Evolutionary conservation across 164 flowering plant species (phyloP).

Genomic region (Vitis rotundifolia): DNA sequence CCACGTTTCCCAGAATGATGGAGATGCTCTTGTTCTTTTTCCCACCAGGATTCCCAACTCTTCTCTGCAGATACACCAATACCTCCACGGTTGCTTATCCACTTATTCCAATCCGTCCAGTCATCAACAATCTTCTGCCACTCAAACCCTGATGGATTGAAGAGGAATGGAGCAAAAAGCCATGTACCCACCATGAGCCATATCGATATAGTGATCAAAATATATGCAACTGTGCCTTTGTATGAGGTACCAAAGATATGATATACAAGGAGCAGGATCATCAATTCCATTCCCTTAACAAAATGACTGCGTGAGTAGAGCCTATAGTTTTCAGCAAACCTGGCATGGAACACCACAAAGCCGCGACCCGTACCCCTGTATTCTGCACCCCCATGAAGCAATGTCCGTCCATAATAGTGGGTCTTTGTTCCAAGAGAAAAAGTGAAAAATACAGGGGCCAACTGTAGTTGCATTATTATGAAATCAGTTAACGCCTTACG

Average conservation of each 20-base stretch:
- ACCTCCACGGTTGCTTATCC: conserved; percentile 64
- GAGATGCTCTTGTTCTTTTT: conserved; percentile 60
- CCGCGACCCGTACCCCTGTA: conserved; percentile 68
- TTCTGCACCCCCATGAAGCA: conserved; percentile 69
- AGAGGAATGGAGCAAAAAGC: conserved; percentile 75
- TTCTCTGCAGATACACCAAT: conserved; percentile 63
- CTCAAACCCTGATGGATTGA: conserved; percentile 74
- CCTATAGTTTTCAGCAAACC: conserved; percentile 65
- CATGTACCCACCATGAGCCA: conserved; percentile 71
- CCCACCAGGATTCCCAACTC: conserved; percentile 85
- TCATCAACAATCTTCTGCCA: conserved; percentile 77
- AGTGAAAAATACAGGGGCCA: conserved; percentile 66
- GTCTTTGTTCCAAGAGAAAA: conserved; percentile 66
- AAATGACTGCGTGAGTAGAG: conserved; percentile 65
- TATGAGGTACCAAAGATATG: conserved; percentile 45
- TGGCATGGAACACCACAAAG: conserved; percentile 73
- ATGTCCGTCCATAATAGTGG: conserved; percentile 62
- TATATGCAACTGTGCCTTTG: conserved; percentile 35
- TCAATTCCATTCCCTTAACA: conserved; percentile 61
- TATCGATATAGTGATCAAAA: conserved; percentile 47
- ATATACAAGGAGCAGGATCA: conserved; percentile 60
- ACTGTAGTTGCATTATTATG: conserved; percentile 60
- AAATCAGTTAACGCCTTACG: conserved; percentile 61
- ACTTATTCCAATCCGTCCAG: conserved; percentile 69
- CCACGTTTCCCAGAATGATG: conserved; percentile 48